A percentile compares a stretch with the other conserved stretches of the same genome.
These are phyloP conservation scores for Parascedosporium putredinis DNA, from an alignment of 2,329 filamentous ascomycete species.

Conservation along the genomic window DNA sequence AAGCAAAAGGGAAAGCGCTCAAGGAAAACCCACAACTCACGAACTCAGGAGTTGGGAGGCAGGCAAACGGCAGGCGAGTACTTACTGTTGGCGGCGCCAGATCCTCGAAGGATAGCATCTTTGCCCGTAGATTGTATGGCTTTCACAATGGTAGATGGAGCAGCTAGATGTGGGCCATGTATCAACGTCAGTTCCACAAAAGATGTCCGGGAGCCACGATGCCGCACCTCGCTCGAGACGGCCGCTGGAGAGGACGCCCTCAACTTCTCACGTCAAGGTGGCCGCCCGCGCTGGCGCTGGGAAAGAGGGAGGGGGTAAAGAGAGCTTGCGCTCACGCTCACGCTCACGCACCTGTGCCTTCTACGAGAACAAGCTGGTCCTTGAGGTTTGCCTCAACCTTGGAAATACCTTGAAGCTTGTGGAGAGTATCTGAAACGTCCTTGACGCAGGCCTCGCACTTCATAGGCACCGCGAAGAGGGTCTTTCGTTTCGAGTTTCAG, in stretches of 20 bases:
- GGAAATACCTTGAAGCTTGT: slow-evolving; percentile 67
- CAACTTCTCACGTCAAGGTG: too few species aligned
- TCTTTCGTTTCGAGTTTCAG: slow-evolving; percentile 38
- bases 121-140: slow-evolving; percentile 84
- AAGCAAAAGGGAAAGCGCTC: too few species aligned
- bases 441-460: slow-evolving; percentile 84
- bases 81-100: slow-evolving; percentile 74
- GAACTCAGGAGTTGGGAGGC: background rate
- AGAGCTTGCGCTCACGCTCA: too few species aligned
- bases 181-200: slow-evolving; percentile 1
- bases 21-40: background rate
- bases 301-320: too few species aligned
- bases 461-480: slow-evolving; percentile 89
- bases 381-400: slow-evolving; percentile 75
- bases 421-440: slow-evolving; percentile 69
- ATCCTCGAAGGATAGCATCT: slow-evolving; percentile 88
- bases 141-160: slow-evolving; percentile 79
- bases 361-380: slow-evolving; percentile 73
- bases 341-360: slow-evolving; percentile 60
- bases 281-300: too few species aligned
- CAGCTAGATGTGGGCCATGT: slow-evolving; percentile 36
- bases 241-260: too few species aligned
- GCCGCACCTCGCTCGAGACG: too few species aligned
- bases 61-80: slow-evolving; percentile 16
- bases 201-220: background rate